Base-by-base conservation (phyloP, 768 basidiomycete genomes). In the Lentinula aciculospora region DNA sequence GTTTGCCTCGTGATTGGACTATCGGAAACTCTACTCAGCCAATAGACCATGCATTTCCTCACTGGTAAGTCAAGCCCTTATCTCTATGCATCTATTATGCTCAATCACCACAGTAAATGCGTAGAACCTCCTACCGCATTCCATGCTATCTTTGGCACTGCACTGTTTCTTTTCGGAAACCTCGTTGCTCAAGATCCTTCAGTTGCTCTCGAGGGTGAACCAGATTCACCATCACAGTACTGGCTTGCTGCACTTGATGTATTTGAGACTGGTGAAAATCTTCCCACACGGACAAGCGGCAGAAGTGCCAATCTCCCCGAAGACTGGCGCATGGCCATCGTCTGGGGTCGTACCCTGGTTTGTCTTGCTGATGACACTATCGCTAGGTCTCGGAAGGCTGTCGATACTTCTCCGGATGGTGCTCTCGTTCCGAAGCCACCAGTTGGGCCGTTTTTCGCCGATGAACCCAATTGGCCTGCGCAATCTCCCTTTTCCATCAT, bases 161-260 rank as follows among this genome's bases (percentile, higher is more conserved):
- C 83, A 3, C 74, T 89, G 36, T 85, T 84, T 66, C 73, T 83
- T 58, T 81, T 86, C 59, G 87, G 85, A 47, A 84, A 79, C 61
- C 69, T 84, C 56, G 76, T 89, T 54, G 77, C 77, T 4, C 78
- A 79, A 58, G 75, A 82, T 45, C 69, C 81, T 1, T 66, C 75
- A 1, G 70, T 83, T 13, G 80, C 79, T 1, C 68, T 82, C 10
- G 67, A 74, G 3, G 85, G 81, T 37, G 86, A 89, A 62, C 85
- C 84, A 8, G 63, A 65, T 13, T 69, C 64, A 2, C 74, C 82
- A 12, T 71, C 74, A 3, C 75, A 79, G 0, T 88, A 86, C 66
- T 88, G 83, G 81, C 76, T 85, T 36, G 78, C 81, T n/a, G 84
- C 86, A 1, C 73, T 89, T 54, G 85, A 87, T 64, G 82, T 85